A percentile compares a stretch with the other conserved stretches of the same genome.
These are phyloP conservation scores for Syzygium grande DNA, from an alignment of 345 rosid species.

Conservation along the genomic window DNA sequence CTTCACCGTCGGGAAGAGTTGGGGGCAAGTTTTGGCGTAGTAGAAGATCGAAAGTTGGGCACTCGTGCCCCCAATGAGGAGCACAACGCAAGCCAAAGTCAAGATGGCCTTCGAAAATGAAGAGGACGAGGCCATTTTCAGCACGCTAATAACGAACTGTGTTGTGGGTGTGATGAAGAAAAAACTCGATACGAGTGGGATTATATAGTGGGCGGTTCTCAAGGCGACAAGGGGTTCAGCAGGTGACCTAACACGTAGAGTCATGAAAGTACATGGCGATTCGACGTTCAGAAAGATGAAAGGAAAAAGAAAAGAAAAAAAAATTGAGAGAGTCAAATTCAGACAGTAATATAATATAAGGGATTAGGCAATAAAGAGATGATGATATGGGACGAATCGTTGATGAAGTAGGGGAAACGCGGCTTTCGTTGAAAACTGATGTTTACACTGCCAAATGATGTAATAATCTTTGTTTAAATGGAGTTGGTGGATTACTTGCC, in stretches of 20 bases:
- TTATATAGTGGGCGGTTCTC: background rate
- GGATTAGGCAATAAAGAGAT: background rate
- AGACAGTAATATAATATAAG: background rate
- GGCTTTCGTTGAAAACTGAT: background rate
- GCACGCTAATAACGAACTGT: background rate
- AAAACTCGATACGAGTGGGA: background rate
- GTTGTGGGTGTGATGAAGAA: background rate
- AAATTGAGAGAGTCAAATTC: background rate
- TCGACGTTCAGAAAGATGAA: background rate
- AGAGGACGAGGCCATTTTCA: conserved; percentile 15
- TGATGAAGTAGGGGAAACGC: background rate
- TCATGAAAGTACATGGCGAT: background rate
- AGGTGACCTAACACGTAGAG: conserved; percentile 73
- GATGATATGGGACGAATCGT: background rate
- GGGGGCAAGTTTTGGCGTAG: conserved; percentile 67
- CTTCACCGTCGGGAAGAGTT: conserved; percentile 38
- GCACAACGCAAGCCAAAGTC: conserved; percentile 21
- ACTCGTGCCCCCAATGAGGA: conserved; percentile 8
- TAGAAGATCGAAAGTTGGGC: conserved; percentile 70
- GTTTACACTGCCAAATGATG: background rate
- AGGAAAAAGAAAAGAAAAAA: background rate
- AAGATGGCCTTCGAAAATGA: conserved; percentile 6
- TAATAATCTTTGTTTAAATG: background rate
- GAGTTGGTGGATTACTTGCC: background rate
- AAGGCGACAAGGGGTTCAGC: conserved; percentile 6